phyloP scores from a whole-genome alignment of 768 basidiomycete genomes.

The Pilatotrama ljubarskyi region DNA sequence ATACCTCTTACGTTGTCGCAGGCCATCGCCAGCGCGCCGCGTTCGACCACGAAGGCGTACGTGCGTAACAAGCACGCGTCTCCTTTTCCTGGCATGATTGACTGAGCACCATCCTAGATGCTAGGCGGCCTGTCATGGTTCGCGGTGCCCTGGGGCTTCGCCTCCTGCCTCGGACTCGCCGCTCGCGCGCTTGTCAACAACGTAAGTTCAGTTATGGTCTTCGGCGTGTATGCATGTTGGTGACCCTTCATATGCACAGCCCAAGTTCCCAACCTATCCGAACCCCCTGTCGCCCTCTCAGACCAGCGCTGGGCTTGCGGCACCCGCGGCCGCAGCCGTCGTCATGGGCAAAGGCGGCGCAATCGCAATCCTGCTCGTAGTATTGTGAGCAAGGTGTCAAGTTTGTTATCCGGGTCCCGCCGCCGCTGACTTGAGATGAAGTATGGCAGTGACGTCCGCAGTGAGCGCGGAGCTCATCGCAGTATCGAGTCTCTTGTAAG shows the following conservation, averaged over 20 bases:
- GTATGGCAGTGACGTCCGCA: conserved; percentile 42
- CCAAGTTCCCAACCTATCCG: conserved; percentile 52
- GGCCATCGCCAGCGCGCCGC: conserved; percentile 53
- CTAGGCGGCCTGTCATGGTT: conserved; percentile 60
- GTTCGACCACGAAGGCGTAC: conserved; percentile 53
- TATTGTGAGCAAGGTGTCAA: conserved; percentile 23
- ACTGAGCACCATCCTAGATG: conserved; percentile 37
- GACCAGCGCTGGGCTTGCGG: conserved; percentile 42
- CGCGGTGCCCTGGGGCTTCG: conserved; percentile 44
- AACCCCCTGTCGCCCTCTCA: conserved; percentile 33
- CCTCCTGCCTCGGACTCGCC: conserved; percentile 42
- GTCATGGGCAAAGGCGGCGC: conserved; percentile 39
- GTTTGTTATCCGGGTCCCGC: not conserved
- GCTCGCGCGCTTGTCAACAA: conserved; percentile 33
- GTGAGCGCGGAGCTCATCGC: conserved; percentile 39
- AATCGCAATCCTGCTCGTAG: conserved; percentile 36
- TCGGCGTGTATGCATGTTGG: not conserved
- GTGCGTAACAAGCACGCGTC: conserved; percentile 28
- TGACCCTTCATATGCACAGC: conserved; percentile 30
- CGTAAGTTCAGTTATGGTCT: conserved; percentile 6
- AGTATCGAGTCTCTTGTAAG: conserved; percentile 39
- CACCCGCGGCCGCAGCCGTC: conserved; percentile 37
- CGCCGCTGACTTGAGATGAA: conserved; percentile 36
- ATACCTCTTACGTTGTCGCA: conserved; percentile 17
- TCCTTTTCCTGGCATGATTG: not conserved